These are phyloP conservation scores for Lithohypha guttulata DNA, from an alignment of 2,329 filamentous ascomycete species.

Conservation along the genomic window DNA sequence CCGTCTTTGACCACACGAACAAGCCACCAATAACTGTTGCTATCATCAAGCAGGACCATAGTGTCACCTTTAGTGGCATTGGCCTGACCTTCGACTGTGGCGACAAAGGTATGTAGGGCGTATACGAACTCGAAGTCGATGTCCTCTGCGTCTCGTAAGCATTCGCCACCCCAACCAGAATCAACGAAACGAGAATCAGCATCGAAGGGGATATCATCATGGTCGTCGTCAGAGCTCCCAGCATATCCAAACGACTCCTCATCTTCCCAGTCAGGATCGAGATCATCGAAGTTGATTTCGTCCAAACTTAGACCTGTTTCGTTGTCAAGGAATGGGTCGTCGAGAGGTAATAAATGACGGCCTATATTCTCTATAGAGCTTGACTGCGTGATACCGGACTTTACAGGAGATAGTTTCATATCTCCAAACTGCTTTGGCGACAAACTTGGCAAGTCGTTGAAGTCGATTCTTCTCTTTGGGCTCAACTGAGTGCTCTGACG, in stretches of 20 bases:
- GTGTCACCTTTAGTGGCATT: conserved; percentile 98
- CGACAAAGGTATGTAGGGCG: conserved; percentile 92
- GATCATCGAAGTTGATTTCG: conserved; percentile 12
- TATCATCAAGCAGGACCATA: conserved; percentile 96
- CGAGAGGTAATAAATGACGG: conserved; percentile 32
- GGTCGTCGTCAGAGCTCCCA: conserved; percentile 44
- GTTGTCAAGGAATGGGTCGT: conserved; percentile 32
- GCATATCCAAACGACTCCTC: conserved; percentile 35
- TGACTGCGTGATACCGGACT: conserved; percentile 10
- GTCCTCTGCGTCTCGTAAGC: conserved; percentile 92
- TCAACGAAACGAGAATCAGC: conserved; percentile 55
- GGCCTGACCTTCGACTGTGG: conserved; percentile 93
- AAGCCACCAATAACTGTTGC: conserved; percentile 99
- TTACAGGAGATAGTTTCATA: conserved; percentile 1
- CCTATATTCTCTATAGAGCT: conserved; percentile 18
- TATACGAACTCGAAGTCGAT: conserved; percentile 99
- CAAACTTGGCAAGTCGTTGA: background rate
- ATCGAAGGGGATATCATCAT: conserved; percentile 46
- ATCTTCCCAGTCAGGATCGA: conserved; percentile 19
- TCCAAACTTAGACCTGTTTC: conserved; percentile 11
- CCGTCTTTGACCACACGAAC: conserved; percentile 95
- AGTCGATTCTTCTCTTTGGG: conserved; percentile 8
- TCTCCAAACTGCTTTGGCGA: background rate
- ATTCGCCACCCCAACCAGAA: conserved; percentile 63
- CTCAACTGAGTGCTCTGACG: conserved; percentile 38